Conservation (phyloP, 1,139 yeast genomes). For the Candida freyschussii region DNA sequence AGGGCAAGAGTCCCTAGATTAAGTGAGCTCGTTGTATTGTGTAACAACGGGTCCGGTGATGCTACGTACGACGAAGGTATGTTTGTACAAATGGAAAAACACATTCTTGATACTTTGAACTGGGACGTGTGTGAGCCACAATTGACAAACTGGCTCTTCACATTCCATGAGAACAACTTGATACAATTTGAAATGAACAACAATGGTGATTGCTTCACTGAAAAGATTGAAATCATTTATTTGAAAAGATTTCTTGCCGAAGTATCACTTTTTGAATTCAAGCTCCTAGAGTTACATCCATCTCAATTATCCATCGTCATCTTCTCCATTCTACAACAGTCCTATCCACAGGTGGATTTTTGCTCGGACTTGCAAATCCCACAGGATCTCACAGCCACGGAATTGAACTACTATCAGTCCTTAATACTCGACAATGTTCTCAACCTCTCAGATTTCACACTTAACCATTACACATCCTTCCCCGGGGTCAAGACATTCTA, state of each 20-base stretch:
- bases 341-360: conserved; percentile 10
- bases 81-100: conserved; percentile 51
- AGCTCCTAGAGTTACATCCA: conserved; percentile 24
- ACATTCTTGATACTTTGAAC: conserved; percentile 53
- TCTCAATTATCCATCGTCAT: conserved; percentile 21
- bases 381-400: conserved; percentile 5
- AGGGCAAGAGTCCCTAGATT: conserved; percentile 62
- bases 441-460: conserved; percentile 15
- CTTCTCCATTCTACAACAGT: conserved; percentile 14
- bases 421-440: conserved; percentile 15
- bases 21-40: conserved; percentile 54
- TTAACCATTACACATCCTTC: conserved; percentile 13
- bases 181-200: conserved; percentile 34
- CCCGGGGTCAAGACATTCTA: conserved; percentile 19
- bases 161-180: conserved; percentile 36
- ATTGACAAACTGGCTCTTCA: conserved; percentile 47
- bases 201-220: conserved; percentile 13
- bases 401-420: conserved; percentile 12
- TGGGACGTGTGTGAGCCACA: conserved; percentile 60
- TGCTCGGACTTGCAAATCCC: conserved; percentile 16
- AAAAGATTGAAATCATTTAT: conserved; percentile 18
- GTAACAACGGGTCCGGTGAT: conserved; percentile 30
- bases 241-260: conserved; percentile 23
- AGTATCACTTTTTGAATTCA: conserved; percentile 18
- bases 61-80: conserved; percentile 56